phyloP scores from a whole-genome alignment of 1,284 basidiomycete species.

The Naganishia cerealis region DNA sequence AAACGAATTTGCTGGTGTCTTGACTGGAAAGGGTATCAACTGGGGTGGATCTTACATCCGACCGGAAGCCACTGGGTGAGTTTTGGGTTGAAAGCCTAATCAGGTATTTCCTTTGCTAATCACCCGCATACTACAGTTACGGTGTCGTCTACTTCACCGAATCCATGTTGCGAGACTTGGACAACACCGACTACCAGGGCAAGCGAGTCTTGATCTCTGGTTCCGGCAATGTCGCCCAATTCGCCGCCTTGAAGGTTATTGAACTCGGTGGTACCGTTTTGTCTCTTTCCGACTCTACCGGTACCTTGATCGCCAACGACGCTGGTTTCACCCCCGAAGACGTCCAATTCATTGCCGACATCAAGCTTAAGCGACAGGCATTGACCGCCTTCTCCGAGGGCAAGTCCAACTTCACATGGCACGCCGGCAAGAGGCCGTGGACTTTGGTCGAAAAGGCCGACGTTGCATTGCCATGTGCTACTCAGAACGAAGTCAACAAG shows the following conservation, averaged over 20 bases:
- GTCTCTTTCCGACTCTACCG: conserved; percentile 77
- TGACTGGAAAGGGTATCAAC: conserved; percentile 73
- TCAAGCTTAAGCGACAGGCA: conserved; percentile 67
- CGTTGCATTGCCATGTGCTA: conserved; percentile 73
- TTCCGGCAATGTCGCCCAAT: conserved; percentile 73
- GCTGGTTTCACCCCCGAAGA: conserved; percentile 65
- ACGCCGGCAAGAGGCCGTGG: conserved; percentile 72
- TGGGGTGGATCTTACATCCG: conserved; percentile 74
- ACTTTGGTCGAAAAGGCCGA: conserved; percentile 67
- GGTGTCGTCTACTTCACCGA: conserved; percentile 77
- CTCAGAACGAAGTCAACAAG: conserved; percentile 69
- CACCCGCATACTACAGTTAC: conserved; percentile 55
- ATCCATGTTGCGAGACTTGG: conserved; percentile 56
- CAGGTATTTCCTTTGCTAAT: not conserved
- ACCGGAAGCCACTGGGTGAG: conserved; percentile 65
- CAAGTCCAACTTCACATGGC: conserved; percentile 62
- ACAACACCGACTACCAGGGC: conserved; percentile 58
- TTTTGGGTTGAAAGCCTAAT: not conserved
- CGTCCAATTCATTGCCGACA: conserved; percentile 61
- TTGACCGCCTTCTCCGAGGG: conserved; percentile 60
- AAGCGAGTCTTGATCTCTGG: conserved; percentile 71
- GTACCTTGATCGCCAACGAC: conserved; percentile 63
- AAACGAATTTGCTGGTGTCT: conserved; percentile 74
- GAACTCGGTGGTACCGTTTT: conserved; percentile 73
- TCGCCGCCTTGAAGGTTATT: conserved; percentile 75